Conservation (phyloP, 129 eudicot species). For the Flaveria bidentis region DNA sequence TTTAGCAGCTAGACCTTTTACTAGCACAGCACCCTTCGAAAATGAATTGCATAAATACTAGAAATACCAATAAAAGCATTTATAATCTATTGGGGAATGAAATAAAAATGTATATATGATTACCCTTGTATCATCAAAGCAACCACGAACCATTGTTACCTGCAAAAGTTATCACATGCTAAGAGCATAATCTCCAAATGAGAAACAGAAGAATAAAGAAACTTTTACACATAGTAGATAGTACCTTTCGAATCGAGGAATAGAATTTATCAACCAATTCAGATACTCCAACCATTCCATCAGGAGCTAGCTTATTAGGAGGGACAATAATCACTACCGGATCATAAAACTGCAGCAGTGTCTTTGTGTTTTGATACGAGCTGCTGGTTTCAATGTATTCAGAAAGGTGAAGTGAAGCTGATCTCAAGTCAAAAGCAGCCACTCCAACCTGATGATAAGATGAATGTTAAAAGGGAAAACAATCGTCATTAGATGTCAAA, state of each 20-base stretch:
- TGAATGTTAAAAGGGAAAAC: not conserved
- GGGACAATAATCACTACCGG: slow-evolving; percentile 84
- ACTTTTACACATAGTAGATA: not conserved
- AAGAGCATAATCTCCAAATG: not conserved
- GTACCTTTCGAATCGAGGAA: slow-evolving; percentile 72
- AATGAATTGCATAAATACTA: slow-evolving; percentile 24
- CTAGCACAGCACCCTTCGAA: slow-evolving; percentile 77
- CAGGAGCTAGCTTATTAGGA: slow-evolving; percentile 82
- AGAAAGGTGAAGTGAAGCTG: slow-evolving; percentile 92
- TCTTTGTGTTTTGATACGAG: slow-evolving; percentile 88
- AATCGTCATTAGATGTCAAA: not conserved
- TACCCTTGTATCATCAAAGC: slow-evolving; percentile 97
- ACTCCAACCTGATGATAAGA: slow-evolving; percentile 75
- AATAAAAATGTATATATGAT: not conserved
- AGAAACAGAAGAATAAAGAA: slow-evolving; percentile 16
- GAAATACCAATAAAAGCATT: slow-evolving; percentile 27
- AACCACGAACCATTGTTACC: slow-evolving; percentile 81
- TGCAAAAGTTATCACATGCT: slow-evolving; percentile 34
- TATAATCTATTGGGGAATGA: slow-evolving; percentile 2
- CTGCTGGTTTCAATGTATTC: slow-evolving; percentile 96
- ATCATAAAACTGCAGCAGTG: slow-evolving; percentile 83
- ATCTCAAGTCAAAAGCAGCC: slow-evolving; percentile 94
- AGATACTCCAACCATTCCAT: slow-evolving; percentile 92
- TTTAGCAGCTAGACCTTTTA: slow-evolving; percentile 78
- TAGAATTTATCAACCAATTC: slow-evolving; percentile 73